Evolutionary conservation across 176 grass and related monocot species (phyloP), one percentile per base, ranked within the genome.

Genomic region (Urochloa ruziziensis): DNA sequence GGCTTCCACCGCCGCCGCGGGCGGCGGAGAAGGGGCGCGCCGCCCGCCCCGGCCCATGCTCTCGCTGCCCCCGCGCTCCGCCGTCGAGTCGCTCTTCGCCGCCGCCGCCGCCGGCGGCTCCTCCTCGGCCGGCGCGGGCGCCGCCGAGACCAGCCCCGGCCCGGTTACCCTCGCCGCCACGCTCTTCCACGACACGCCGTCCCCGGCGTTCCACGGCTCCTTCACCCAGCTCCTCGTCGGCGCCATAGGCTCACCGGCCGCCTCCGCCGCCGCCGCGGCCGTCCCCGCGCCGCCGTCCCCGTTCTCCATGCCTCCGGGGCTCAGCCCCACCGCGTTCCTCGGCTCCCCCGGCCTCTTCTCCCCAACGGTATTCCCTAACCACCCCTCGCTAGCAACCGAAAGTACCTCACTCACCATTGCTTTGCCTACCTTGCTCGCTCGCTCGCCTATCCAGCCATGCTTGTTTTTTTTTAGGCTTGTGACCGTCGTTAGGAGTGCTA

Each of bases 171-270:
- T 80, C 60, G 69, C 83, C 54, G 57, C 88, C 37, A 34, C 78
- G 53, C 65, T 86, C 85, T 93, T 93, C 82, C 85, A 82, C 28
- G 85, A 90, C 52, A 70, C 58, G 59, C 19, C 85, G 21, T 90
- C 86, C 28, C 72, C 88, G 54, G 78, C 86, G 74, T 94, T 90
- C 82, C 74, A 85, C 44, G 88, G 88, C 73, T 94, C 91, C 62
- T 94, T 94, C 74, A 91, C 85, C 9, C 88, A 94, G 85, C 88
- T 90, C 27, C 78, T 94, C 39, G 85, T 70, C 44, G 91, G 91
- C 64, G 85, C 91, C 58, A 94, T 91, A 57, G 80, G 71, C 35
- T 88, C 82, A 59, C 85, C 85, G 0, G 58, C 75, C 29, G 77
- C 81, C 61, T 14, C 82, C 24, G 32, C 82, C 54, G 25, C 53